Evolutionary conservation across 2,329 filamentous ascomycete species (phyloP).

Genomic region (Helicocarpus griseus): DNA sequence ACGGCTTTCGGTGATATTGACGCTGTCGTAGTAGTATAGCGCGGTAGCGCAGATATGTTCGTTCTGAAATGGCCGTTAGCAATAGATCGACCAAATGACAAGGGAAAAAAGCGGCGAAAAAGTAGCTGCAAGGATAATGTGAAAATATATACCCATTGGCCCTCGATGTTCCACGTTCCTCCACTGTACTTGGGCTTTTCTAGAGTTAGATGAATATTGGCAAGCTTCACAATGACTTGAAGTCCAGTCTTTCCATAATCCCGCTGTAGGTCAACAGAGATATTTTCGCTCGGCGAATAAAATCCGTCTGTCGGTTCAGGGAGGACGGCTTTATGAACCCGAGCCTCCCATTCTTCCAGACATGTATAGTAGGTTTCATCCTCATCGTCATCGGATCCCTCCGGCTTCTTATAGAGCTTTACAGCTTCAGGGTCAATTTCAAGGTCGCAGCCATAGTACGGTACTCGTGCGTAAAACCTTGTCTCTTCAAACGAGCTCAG

Average conservation of each 20-base stretch:
- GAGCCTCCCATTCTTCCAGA: constrained; percentile 2
- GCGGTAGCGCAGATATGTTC: constrained; percentile 56
- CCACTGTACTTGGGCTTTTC: constrained; percentile 46
- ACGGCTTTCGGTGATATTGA: constrained; percentile 48
- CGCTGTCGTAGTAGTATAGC: constrained; percentile 51
- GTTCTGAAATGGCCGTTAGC: constrained; percentile 32
- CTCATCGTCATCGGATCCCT: constrained; percentile 6
- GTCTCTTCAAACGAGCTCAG: constrained; percentile 13
- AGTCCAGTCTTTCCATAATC: constrained; percentile 33
- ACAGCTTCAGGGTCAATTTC: constrained; percentile 12
- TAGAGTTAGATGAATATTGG: constrained; percentile 50
- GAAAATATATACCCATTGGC: constrained; percentile 25
- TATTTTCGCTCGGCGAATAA: neutral
- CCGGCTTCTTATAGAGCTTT: constrained; percentile 10
- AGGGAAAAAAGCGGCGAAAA: neutral
- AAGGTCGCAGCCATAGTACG: neutral
- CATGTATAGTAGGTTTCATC: constrained; percentile 8
- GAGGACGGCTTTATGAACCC: constrained; percentile 8
- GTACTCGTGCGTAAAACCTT: neutral
- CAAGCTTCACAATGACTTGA: constrained; percentile 56
- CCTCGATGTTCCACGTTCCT: constrained; percentile 38
- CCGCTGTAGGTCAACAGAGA: constrained; percentile 13
- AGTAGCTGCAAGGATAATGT: neutral
- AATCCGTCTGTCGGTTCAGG: neutral
- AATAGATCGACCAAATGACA: neutral